These are phyloP conservation scores for Talaromyces funiculosus DNA, from an alignment of 2,329 filamentous ascomycete species.

Conservation along the genomic window DNA sequence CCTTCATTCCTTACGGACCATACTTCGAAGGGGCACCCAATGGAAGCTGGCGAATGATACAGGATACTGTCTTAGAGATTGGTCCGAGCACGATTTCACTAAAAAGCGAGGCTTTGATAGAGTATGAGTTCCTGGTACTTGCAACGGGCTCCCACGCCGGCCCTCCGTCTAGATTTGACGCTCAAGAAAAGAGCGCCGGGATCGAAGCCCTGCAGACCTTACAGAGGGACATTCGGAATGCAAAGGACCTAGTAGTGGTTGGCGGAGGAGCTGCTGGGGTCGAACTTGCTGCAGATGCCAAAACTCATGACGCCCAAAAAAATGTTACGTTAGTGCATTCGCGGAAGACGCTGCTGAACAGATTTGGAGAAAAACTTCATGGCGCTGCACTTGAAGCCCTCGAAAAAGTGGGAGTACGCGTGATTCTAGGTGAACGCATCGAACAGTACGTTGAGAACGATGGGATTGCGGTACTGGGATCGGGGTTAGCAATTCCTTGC, in stretches of 20 bases:
- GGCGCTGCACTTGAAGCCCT: constrained; percentile 38
- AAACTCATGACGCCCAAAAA: constrained; percentile 53
- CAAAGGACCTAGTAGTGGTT: constrained; percentile 46
- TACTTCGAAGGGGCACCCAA: constrained; percentile 32
- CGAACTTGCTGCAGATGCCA: constrained; percentile 56
- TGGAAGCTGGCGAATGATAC: constrained; percentile 36
- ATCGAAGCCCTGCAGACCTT: constrained; percentile 41
- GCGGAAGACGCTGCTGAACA: constrained; percentile 47
- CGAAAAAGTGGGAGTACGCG: constrained; percentile 43
- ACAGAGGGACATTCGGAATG: constrained; percentile 43
- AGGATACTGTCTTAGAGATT: constrained; percentile 40
- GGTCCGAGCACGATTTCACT: constrained; percentile 34
- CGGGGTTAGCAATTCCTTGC: constrained; percentile 43
- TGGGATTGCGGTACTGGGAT: constrained; percentile 41
- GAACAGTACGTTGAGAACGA: constrained; percentile 32
- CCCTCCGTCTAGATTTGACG: constrained; percentile 47
- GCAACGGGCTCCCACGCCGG: constrained; percentile 50
- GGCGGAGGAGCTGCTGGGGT: constrained; percentile 58
- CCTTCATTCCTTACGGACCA: constrained; percentile 55
- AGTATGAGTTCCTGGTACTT: constrained; percentile 33
- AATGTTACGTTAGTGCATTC: constrained; percentile 55
- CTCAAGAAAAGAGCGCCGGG: constrained; percentile 39
- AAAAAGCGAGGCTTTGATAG: constrained; percentile 40
- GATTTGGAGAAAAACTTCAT: constrained; percentile 43
- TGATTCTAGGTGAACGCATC: constrained; percentile 49